Percentiles rank a stretch among this genome's conserved stretches.
Evolutionary conservation across 495 filamentous ascomycete genomes (phyloP).

Genomic region (Bryoglossum gracile): DNA sequence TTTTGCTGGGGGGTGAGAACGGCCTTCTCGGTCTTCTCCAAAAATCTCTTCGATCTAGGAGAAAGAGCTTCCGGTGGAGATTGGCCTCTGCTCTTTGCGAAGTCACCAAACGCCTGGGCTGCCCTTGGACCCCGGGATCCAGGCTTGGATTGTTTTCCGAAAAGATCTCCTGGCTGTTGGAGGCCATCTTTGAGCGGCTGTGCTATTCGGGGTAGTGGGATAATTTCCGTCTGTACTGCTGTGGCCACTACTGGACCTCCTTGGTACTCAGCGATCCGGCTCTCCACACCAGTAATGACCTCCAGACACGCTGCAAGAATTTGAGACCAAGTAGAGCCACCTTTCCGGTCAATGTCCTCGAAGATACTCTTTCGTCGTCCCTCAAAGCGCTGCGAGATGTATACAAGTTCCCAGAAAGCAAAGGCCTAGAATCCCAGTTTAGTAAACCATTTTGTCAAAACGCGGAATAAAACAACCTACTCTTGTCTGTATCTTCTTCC

Average conservation of each 20-base stretch:
- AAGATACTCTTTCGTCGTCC: slow-evolving; percentile 76
- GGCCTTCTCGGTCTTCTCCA: slow-evolving; percentile 30
- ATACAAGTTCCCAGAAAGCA: slow-evolving; percentile 84
- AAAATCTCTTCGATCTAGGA: slow-evolving; percentile 12
- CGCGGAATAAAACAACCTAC: slow-evolving; percentile 28
- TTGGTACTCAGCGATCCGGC: slow-evolving; percentile 20
- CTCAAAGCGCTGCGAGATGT: slow-evolving; percentile 66
- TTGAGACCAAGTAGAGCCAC: slow-evolving; percentile 74
- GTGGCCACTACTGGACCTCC: background rate
- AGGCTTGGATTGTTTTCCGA: slow-evolving; percentile 25
- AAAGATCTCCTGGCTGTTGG: slow-evolving; percentile 39
- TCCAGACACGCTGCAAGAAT: slow-evolving; percentile 59
- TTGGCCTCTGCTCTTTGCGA: slow-evolving; percentile 54
- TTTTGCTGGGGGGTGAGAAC: slow-evolving; percentile 40
- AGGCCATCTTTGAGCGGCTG: slow-evolving; percentile 47
- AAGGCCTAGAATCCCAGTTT: slow-evolving; percentile 47
- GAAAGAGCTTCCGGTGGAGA: slow-evolving; percentile 27
- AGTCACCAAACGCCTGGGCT: slow-evolving; percentile 44
- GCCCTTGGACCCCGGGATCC: slow-evolving; percentile 27
- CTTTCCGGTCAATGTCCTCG: slow-evolving; percentile 78
- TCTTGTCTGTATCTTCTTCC: slow-evolving; percentile 57
- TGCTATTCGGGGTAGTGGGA: slow-evolving; percentile 39
- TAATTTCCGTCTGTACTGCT: background rate
- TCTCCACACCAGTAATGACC: slow-evolving; percentile 56
- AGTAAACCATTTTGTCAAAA: slow-evolving; percentile 19